These are phyloP conservation scores for Triticum dicoccoides DNA, from an alignment of 176 grass and related monocot genomes.

Conservation along the genomic window DNA sequence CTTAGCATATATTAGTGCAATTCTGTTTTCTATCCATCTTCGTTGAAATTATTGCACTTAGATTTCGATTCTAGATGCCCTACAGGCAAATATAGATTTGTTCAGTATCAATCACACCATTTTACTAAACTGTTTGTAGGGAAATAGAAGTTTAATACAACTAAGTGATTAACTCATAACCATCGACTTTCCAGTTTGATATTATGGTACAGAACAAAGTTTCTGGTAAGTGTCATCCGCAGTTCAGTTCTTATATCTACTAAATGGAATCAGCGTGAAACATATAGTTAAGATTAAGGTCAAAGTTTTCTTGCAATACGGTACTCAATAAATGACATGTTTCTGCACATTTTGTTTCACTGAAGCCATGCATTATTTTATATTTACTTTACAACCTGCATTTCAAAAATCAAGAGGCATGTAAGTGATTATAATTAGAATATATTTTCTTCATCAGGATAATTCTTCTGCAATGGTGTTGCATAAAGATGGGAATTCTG, in stretches of 20 bases:
- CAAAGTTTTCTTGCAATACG: slow-evolving; percentile 14
- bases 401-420: neutral
- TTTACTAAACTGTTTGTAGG: neutral
- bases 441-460: slow-evolving; percentile 34
- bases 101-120: neutral
- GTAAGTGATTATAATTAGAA: neutral
- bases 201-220: neutral
- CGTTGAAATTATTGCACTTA: neutral
- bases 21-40: neutral
- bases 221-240: neutral
- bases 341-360: neutral
- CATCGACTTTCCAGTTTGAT: neutral
- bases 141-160: neutral
- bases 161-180: neutral
- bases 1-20: neutral
- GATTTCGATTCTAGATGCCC: neutral
- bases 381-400: slow-evolving; percentile 5
- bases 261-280: neutral
- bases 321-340: neutral
- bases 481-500: neutral
- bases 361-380: slow-evolving; percentile 21
- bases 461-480: slow-evolving; percentile 29
- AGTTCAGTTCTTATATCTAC: slow-evolving; percentile 3
- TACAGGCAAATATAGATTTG: neutral
- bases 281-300: neutral